Conservation (phyloP, 495 filamentous ascomycete species). For the Hypoxylon cercidicola region DNA sequence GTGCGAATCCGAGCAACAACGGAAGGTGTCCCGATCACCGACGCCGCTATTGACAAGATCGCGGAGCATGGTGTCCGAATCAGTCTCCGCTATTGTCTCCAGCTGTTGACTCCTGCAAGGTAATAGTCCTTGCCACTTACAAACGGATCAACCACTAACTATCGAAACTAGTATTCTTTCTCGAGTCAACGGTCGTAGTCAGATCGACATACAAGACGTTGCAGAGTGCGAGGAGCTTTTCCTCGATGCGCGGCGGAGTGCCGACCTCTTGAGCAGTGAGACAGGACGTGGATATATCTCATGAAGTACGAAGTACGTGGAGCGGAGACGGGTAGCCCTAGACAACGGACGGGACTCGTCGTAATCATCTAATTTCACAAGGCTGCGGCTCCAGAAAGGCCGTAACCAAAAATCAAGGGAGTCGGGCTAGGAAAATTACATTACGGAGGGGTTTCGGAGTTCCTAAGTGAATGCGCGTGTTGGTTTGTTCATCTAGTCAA, state of each 20-base stretch:
- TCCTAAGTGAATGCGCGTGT: constrained; percentile 25
- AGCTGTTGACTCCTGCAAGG: constrained; percentile 87
- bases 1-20: constrained; percentile 82
- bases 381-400: constrained; percentile 31
- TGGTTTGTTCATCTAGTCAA: constrained; percentile 27
- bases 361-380: constrained; percentile 50
- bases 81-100: constrained; percentile 90
- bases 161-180: constrained; percentile 61
- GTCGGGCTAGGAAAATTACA: constrained; percentile 45
- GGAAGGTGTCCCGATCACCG: constrained; percentile 81
- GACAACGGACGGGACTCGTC: constrained; percentile 46
- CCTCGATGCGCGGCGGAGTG: constrained; percentile 87
- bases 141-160: constrained; percentile 2
- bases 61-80: constrained; percentile 85
- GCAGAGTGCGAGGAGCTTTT: constrained; percentile 91
- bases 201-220: constrained; percentile 84
- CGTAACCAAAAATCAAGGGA: constrained; percentile 40
- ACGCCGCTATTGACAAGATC: constrained; percentile 85
- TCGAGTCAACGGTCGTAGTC: constrained; percentile 71
- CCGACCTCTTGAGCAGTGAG: constrained; percentile 72
- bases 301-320: constrained; percentile 45
- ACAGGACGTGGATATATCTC: constrained; percentile 69
- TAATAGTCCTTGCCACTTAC: constrained; percentile 20
- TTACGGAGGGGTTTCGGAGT: constrained; percentile 45
- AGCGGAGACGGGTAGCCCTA: constrained; percentile 27